Conservation (phyloP, 2,329 filamentous ascomycete species). For the Diaporthe sp. region DNA sequence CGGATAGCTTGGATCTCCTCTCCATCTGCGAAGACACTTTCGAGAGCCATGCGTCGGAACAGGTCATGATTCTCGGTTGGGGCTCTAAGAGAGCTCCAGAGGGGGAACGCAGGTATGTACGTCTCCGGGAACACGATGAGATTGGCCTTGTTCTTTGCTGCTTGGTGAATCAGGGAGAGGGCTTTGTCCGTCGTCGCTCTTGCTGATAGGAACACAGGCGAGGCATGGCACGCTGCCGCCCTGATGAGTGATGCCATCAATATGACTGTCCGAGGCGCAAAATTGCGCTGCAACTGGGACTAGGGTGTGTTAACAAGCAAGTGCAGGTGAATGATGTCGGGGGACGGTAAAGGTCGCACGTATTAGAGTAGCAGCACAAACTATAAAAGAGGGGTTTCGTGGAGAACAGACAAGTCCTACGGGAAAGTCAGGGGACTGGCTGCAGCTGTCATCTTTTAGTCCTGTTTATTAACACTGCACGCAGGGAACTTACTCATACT, state of each 20-base stretch:
- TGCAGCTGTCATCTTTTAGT: conserved; percentile 27
- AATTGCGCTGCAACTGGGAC: background rate
- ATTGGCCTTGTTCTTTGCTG: conserved; percentile 40
- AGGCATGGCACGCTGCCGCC: conserved; percentile 37
- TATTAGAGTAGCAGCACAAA: background rate
- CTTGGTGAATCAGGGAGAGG: conserved; percentile 41
- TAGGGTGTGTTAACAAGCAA: background rate
- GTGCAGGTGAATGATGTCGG: background rate
- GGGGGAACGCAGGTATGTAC: conserved; percentile 40
- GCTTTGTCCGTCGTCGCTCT: conserved; percentile 41
- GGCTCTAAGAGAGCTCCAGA: conserved; percentile 39
- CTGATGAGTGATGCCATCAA: conserved; percentile 11
- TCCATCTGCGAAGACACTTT: conserved; percentile 41
- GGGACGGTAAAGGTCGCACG: background rate
- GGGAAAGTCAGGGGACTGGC: background rate
- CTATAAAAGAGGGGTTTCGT: conserved; percentile 13
- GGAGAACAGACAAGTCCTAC: background rate
- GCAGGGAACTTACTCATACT: background rate
- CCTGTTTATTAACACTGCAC: background rate
- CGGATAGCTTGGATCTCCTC: conserved; percentile 40
- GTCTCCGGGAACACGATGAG: conserved; percentile 42
- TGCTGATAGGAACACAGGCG: conserved; percentile 42
- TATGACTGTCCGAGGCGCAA: too few relatives aligned
- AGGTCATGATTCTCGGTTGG: conserved; percentile 23
- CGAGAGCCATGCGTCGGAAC: conserved; percentile 12